Percentiles rank a stretch among this genome's conserved stretches.
Evolutionary conservation across 441 rosid species (phyloP).

Genomic region (Capsella rubella): DNA sequence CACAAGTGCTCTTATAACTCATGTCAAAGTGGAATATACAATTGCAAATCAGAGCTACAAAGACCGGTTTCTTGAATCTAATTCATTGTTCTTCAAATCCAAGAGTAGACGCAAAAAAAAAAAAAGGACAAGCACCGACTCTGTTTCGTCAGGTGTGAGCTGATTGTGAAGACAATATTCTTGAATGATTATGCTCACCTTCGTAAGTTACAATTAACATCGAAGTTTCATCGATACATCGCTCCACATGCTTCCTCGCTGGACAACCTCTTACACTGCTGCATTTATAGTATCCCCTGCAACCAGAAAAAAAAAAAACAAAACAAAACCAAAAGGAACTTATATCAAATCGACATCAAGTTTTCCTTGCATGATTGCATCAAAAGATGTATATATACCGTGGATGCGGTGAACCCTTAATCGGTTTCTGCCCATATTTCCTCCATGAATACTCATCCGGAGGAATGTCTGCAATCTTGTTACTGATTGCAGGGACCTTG

Average conservation of each 20-base stretch:
- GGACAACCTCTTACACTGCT: conserved; percentile 79
- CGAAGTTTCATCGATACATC: conserved; percentile 58
- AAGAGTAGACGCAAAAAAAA: conserved; percentile 2
- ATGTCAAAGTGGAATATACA: conserved; percentile 42
- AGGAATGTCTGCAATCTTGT: conserved; percentile 69
- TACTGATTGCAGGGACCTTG: conserved; percentile 68
- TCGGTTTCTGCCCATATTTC: conserved; percentile 69
- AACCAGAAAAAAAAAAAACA: neutral
- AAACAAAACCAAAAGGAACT: neutral
- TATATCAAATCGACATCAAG: conserved; percentile 1
- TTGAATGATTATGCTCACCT: conserved; percentile 63
- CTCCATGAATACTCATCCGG: conserved; percentile 72
- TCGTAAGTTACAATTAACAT: conserved; percentile 64
- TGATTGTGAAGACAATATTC: conserved; percentile 55
- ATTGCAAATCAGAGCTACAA: conserved; percentile 40
- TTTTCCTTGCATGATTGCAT: neutral
- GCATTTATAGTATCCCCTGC: conserved; percentile 79
- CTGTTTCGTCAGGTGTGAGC: conserved; percentile 55
- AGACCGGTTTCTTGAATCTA: conserved; percentile 26
- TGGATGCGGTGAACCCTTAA: conserved; percentile 66
- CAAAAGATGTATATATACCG: conserved; percentile 43
- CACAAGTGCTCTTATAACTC: conserved; percentile 31
- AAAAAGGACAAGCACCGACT: conserved; percentile 4
- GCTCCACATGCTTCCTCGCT: conserved; percentile 74
- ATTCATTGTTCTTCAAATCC: conserved; percentile 37